Evolutionary conservation across 306 rosid species (phyloP), one percentile per base, ranked within the genome.

Genomic region (Arachis stenosperma): DNA sequence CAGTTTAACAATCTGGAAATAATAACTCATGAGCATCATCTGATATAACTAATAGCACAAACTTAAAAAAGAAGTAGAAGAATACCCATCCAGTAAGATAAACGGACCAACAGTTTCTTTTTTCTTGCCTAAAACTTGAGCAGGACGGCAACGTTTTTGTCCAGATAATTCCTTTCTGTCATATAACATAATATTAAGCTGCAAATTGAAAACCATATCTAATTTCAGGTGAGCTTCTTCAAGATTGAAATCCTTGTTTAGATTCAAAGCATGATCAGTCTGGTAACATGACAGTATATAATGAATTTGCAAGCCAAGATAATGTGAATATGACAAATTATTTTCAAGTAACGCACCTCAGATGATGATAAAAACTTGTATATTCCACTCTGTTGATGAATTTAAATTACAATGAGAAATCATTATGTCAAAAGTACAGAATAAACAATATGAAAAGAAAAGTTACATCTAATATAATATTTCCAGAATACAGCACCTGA

Each of bases 341-440:
- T 56, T 40, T 66, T 27, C 33, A 84, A 53, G 71, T 42, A 36
- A 78, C 70, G 85, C 75, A 90, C 98, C 92, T 93, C 83, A n/a
- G 96, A 89, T 40, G 90, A 86, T 54, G 90, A 87, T 84, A 89
- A 74, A 80, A 90, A 90, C 84, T 90, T 82, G 88, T 93, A 93
- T 82, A 93, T 87, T 70, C 92, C 93, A 86, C 98, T 90, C 98
- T 89, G 96, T 78, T 79, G 75, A 82, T 50, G 29, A 77, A 71
- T 22, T 22, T 14, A 70, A 76, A 76, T 8, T 30, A 55, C 70
- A 59, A 29, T 29, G 15, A 66, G 11, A 67, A 70, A 63, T 79
- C 72, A 67, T 56, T 37, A 51, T 50, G 69, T 46, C 37, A 55
- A 48, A 71, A 79, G 53, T 43, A 33, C 37, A 47, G 17, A 68